Conservation (phyloP, 2,329 filamentous ascomycete genomes). For the Epicoccum sorghinum region DNA sequence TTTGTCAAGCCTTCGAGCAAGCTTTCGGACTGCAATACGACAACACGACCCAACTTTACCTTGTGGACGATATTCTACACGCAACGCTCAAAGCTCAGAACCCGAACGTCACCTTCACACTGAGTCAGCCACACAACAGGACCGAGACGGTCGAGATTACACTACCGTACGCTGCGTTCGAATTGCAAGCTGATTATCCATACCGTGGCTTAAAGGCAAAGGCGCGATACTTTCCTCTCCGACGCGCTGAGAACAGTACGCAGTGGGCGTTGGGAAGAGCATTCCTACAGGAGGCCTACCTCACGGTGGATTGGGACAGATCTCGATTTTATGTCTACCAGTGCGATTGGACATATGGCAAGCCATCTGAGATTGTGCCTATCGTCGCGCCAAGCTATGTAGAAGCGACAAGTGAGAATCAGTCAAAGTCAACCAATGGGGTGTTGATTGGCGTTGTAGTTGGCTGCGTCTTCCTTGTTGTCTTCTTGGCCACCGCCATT, state of each 20-base stretch:
- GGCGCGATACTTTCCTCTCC: conserved; percentile 71
- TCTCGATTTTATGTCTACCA: conserved; percentile 55
- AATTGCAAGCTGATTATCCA: conserved; percentile 52
- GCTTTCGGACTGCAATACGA: conserved; percentile 71
- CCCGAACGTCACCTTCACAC: conserved; percentile 52
- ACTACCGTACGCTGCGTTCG: conserved; percentile 58
- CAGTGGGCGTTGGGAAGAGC: conserved; percentile 69
- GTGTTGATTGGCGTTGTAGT: conserved; percentile 54
- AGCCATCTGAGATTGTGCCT: conserved; percentile 34
- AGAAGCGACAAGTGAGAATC: neutral
- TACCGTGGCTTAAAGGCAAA: conserved; percentile 65
- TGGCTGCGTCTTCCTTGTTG: conserved; percentile 44
- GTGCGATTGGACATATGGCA: conserved; percentile 40
- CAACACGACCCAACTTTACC: conserved; percentile 67
- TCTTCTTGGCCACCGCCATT: conserved; percentile 39
- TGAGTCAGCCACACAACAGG: conserved; percentile 46
- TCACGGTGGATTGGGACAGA: conserved; percentile 57
- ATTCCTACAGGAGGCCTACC: conserved; percentile 71
- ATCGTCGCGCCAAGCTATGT: conserved; percentile 42
- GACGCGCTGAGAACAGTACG: conserved; percentile 59
- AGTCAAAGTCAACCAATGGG: conserved; percentile 33
- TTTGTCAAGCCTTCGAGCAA: conserved; percentile 69
- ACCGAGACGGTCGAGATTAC: conserved; percentile 51
- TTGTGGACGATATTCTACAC: conserved; percentile 64
- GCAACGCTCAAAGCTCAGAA: conserved; percentile 55